Conservation (phyloP, 179 eudicot genomes). For the Beta lomatogona region DNA sequence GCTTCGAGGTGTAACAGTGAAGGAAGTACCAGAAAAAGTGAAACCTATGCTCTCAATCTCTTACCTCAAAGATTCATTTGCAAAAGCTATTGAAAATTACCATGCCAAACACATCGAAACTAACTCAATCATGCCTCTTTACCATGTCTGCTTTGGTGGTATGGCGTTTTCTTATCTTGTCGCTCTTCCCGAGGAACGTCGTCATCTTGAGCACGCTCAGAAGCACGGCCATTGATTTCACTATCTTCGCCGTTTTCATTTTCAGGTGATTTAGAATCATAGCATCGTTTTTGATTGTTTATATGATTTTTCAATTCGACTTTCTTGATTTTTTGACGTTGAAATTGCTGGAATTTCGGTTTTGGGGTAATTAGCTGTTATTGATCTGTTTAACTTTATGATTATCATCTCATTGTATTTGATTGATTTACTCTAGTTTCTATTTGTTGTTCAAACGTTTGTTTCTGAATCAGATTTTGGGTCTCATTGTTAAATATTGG, state of each 20-base stretch:
- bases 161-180: slow-evolving; percentile 15
- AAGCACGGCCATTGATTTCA: slow-evolving; percentile 1
- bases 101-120: slow-evolving; percentile 13
- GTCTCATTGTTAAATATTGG: neutral
- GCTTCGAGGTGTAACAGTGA: slow-evolving; percentile 8
- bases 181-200: slow-evolving; percentile 19
- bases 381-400: too few species aligned
- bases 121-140: slow-evolving; percentile 11
- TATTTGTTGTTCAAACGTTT: too few species aligned
- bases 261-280: neutral
- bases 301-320: neutral
- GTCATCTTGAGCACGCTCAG: slow-evolving; percentile 18
- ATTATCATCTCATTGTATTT: neutral
- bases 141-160: slow-evolving; percentile 15
- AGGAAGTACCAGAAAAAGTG: slow-evolving; percentile 14
- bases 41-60: slow-evolving; percentile 6
- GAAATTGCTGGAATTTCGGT: neutral
- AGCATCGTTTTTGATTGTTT: neutral
- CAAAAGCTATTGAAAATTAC: neutral
- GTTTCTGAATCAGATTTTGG: neutral
- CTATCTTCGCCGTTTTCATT: neutral
- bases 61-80: neutral
- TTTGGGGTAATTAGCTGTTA: too few species aligned
- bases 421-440: too few species aligned
- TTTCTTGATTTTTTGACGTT: neutral